phyloP scores from a whole-genome alignment of 23 red algal species.

The Porphyridium purpureum region DNA sequence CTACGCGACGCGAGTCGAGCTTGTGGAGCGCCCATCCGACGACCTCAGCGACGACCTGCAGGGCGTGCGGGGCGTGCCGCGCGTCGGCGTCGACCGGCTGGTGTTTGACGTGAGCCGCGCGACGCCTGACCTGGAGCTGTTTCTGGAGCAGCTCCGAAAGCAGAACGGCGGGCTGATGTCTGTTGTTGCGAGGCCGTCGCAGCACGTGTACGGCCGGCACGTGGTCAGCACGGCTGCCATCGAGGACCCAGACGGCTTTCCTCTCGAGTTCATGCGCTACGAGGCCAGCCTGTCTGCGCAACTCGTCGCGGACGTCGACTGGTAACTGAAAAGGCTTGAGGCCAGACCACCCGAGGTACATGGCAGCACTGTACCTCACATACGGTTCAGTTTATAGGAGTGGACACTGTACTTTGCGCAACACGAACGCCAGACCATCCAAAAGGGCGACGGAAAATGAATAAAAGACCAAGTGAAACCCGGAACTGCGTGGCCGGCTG shows the following conservation, averaged over 20 bases:
- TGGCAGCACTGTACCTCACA: no score
- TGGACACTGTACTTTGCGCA: no score
- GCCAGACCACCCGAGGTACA: no score
- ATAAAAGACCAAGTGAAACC: no score
- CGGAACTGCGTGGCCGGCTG: no score
- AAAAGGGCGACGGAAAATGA: no score
- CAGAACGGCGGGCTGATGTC: conserved; percentile 33
- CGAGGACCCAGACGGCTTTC: conserved; percentile 47
- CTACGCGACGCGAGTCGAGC: conserved; percentile 49
- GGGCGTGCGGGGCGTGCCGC: conserved; percentile 16
- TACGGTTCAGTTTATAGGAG: no score
- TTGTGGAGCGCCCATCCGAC: conserved; percentile 18
- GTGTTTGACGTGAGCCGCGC: conserved; percentile 62
- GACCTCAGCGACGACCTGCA: conserved; percentile 11
- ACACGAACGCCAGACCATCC: no score
- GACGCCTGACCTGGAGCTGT: conserved; percentile 40
- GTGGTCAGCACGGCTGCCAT: conserved; percentile 23
- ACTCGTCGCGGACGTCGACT: conserved; percentile 22
- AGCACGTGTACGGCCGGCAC: conserved; percentile 32
- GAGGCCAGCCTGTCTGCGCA: conserved; percentile 23
- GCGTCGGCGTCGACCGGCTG: conserved; percentile 14
- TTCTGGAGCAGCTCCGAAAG: conserved; percentile 26
- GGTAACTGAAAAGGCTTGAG: no score
- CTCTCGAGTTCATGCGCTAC: conserved; percentile 42
- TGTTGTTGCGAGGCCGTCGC: conserved; percentile 10